Evolutionary conservation across 139 green algal species (phyloP).

Genomic region (Chlamydomonas applanata): DNA sequence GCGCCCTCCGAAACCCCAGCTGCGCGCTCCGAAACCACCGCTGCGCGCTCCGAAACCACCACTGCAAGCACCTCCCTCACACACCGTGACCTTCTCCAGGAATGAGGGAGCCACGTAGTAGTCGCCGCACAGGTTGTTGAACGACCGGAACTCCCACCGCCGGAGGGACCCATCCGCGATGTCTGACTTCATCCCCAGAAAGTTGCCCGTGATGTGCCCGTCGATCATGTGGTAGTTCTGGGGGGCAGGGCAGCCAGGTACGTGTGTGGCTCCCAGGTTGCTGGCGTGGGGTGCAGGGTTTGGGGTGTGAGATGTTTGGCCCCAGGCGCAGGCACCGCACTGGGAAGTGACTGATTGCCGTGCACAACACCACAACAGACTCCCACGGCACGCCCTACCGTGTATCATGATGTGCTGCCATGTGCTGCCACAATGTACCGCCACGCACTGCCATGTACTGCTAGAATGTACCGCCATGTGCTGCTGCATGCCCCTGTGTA

Average conservation of each 20-base stretch:
- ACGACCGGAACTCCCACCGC: constrained; percentile 46
- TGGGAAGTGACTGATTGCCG: too few relatives aligned
- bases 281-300: too few relatives aligned
- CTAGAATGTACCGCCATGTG: neutral
- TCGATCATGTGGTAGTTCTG: constrained; percentile 65
- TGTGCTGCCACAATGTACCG: neutral
- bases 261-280: neutral
- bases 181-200: constrained; percentile 70
- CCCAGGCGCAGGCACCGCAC: too few relatives aligned
- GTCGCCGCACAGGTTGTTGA: constrained; percentile 58
- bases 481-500: neutral
- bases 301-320: too few relatives aligned
- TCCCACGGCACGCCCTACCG: too few relatives aligned
- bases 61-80: neutral
- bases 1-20: too few relatives aligned
- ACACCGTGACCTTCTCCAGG: constrained; percentile 68
- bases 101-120: constrained; percentile 85
- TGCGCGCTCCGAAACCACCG: too few relatives aligned
- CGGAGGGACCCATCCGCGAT: constrained; percentile 75
- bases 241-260: neutral
- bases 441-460: too few relatives aligned
- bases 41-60: neutral
- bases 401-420: too few relatives aligned
- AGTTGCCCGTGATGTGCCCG: constrained; percentile 63
- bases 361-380: too few relatives aligned